Evolutionary conservation across 129 eudicot species (phyloP), one percentile per base, ranked within the genome.

Genomic region (Lactuca sativa): DNA sequence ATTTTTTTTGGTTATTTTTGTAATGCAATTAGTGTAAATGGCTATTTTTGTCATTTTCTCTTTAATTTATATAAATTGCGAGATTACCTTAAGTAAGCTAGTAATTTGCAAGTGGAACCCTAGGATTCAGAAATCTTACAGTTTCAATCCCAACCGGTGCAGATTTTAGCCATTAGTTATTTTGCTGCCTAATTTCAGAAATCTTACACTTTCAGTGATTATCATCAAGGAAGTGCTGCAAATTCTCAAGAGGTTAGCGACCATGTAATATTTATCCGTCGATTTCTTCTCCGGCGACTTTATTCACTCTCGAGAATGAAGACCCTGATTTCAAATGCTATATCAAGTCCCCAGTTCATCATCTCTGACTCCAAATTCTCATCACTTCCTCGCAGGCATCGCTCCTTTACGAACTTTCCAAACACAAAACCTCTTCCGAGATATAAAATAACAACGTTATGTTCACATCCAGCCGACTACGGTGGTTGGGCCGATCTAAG

Each of bases 401-500:
- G 21, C 8, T 63, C 43, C 49, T 58, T 80, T 72, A 30, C 70
- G 57, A 62, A 63, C 37, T 66, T 68, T 67, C 25, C 62, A 58
- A 75, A 9, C 34, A 63, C 52, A 76, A 81, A 55, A 59, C 66
- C 67, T 48, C 21, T 64, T 57, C 56, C 31, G 21, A 31, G 65
- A 5, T 75, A 56, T 57, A 76, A 70, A 47, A 49, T 70, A 40
- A 68, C 65, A 61, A 64, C 71, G 43, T 44, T 65, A 51, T 82
- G 82, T 72, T 74, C 86, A 33, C 72, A 60, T 36, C 73, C 96
- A 66, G 60, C 71, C 52, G 73, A 76, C 18, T 86, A 66, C 60
- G 81, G 84, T 62, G 98, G 98, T 4, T 92, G 98, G 98, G 90
- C 73, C 32, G 89, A 92, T 63, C 59, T 81, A 47, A 69, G 78